Base-by-base conservation (phyloP, 1,284 basidiomycete genomes). In the Puccinia brachypodii region DNA sequence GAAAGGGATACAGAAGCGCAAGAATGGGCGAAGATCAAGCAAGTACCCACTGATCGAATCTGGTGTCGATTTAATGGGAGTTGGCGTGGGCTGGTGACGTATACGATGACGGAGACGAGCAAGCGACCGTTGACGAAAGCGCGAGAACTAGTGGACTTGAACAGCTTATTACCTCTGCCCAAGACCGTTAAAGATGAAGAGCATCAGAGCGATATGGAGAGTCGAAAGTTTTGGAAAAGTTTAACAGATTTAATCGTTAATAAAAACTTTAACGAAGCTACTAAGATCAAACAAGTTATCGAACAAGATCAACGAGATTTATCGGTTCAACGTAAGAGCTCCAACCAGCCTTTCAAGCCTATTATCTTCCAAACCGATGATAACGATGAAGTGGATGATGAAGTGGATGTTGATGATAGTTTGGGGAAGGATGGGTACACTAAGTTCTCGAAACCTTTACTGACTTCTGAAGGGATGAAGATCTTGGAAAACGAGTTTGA, bases 191-290 rank as follows among this genome's bases (percentile, higher is more conserved):
- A 96, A 33, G 92, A 94, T 7, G 85, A 98, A 74, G 90, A 91
- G 83, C 90, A 90, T 85, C 96, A 98, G 87, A 89, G 91, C 36
- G 89, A 90, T 22, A 88, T 90, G 83, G 97, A 99, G 88, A 96
- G 94, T 83, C 89, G 95, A 83, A 91, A 90, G 88, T 87, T 98
- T 82, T 98, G 96, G 97, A 91, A 93, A 76, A 90, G 89, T 53
- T 95, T 99, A 28, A 96, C 95, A 53, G 89, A 88, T 19, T 90
- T 85, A 0, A 88, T 98, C 81, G 76, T 94, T 71, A 89, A 88
- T 85, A 98, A 97, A 89, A 93, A 97, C 87, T 98, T 90, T 88
- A 89, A 89, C 62, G 94, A 96, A 76, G 95, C 95, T 76, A 96
- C 93, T 72, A 92, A 89, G 88, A 90, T 92, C 87, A 98, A 97